These are phyloP conservation scores for Melastoma malabathricum DNA, from an alignment of 345 rosid genomes.

Conservation along the genomic window DNA sequence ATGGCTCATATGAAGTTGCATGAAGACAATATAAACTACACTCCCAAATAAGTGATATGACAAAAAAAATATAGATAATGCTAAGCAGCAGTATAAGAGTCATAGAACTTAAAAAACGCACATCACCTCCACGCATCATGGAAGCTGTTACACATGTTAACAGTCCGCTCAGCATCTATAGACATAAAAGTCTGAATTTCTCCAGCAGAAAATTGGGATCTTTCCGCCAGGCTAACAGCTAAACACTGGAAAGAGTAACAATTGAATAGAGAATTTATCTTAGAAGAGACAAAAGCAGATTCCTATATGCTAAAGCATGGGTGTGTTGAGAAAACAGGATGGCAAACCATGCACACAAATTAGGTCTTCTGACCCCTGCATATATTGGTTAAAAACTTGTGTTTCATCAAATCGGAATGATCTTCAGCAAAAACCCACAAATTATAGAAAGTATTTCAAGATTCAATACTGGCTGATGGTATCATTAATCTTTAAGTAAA, in stretches of 20 bases:
- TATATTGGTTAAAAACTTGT: no score
- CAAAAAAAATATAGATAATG: no score
- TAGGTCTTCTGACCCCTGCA: no score
- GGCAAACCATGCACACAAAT: no score
- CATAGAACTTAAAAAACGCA: not conserved
- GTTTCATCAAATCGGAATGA: no score
- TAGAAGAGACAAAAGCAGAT: not conserved
- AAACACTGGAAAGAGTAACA: slow-evolving; percentile 47
- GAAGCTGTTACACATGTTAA: slow-evolving; percentile 77
- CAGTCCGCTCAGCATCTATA: slow-evolving; percentile 83
- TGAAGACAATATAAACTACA: not conserved
- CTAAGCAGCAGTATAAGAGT: no score
- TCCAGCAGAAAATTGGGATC: slow-evolving; percentile 70
- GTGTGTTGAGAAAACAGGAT: no score
- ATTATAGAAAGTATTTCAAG: no score
- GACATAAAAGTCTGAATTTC: slow-evolving; percentile 99
- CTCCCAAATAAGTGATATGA: not conserved
- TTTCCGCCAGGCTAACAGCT: slow-evolving; percentile 49
- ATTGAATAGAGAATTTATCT: slow-evolving; percentile 5
- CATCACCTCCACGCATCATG: slow-evolving; percentile 92
- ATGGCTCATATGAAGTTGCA: not conserved
- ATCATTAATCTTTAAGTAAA: no score
- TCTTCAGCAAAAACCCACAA: no score
- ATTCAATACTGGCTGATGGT: no score
- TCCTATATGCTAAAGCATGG: no score